Conservation (phyloP, 768 basidiomycete genomes). For the Macrocybe gigantea region DNA sequence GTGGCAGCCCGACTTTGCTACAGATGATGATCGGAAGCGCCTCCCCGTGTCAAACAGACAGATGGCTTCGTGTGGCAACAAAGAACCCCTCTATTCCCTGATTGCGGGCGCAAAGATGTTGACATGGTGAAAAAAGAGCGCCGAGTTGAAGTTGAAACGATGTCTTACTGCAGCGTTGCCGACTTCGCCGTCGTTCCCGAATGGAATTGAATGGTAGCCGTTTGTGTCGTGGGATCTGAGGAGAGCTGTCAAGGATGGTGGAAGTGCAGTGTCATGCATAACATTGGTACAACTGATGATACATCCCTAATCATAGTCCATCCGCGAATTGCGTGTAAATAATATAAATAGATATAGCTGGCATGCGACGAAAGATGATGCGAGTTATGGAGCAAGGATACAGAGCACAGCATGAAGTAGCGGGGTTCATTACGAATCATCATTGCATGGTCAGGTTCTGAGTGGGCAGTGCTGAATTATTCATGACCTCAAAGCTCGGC, state of each 20-base stretch:
- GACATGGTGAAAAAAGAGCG: no score
- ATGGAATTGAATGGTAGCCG: neutral
- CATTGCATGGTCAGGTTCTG: constrained; percentile 51
- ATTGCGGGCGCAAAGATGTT: no score
- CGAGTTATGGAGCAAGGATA: neutral
- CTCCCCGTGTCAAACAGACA: no score
- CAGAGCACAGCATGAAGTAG: neutral
- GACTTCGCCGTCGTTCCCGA: neutral
- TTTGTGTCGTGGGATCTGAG: constrained; percentile 9
- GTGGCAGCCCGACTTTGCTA: no score
- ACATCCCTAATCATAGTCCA: neutral
- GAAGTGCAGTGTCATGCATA: neutral
- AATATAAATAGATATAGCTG: constrained; percentile 1
- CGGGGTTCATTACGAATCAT: constrained; percentile 22
- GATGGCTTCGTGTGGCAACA: no score
- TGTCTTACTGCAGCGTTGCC: no score
- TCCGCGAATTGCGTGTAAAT: neutral
- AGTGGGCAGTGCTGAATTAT: constrained; percentile 46
- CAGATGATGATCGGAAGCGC: no score
- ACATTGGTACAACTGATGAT: constrained; percentile 1
- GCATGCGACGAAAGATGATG: neutral
- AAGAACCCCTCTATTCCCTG: no score
- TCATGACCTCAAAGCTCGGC: constrained; percentile 50
- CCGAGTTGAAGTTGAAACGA: no score
- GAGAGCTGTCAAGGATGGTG: neutral